Base-by-base conservation (phyloP, 2,329 filamentous ascomycete genomes). In the Penicillium sp. region DNA sequence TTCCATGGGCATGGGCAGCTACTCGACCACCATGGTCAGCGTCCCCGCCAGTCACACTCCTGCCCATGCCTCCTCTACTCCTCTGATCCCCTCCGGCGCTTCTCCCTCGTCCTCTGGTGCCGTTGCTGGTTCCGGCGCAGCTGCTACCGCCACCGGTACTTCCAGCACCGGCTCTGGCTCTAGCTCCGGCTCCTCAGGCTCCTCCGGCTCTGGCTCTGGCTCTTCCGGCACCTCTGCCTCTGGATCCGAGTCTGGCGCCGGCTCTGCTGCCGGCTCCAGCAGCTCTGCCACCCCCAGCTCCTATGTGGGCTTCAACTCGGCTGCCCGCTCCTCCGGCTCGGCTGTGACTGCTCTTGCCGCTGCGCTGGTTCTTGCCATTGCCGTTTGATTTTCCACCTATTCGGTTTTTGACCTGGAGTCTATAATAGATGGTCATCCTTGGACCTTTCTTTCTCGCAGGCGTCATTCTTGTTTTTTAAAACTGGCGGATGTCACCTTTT, bases 361-460 rank as follows among this genome's bases (percentile, higher is more conserved):
- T 44, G 53, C 51, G 27, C 42, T 57, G 33, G 53, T 54, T 28
- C 50, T 60, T 26, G 57, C 56, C 34, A 53, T 60, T 46, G 56
- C 55, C 18, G 18, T 18, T 2, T 18, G 3, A 18, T 18, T 18
- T 18, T 18, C 18, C 18, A 18, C 18, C 18, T 18, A 18, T 18
- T 18, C 18, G 1, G 18, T 32, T 11, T 32, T 32, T 32, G 11
- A 32, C 8, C 29, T 8, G 29, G 8, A 32, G 3, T 4, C 29
- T 32, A 3, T 7, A 32, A 8, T 32, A 8, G 29, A 32, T 32
- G 8, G 29, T 32, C 29, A 8, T 32, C 11, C 11, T 3, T 8
- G 29, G 8, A 5, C 29, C 29, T 11, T 8, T 32, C 29, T 32
- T 32, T 8, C 11, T 32, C 11, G 29, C 29, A 7, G 29, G 29